Evolutionary conservation across 768 basidiomycete genomes (phyloP), one percentile per base, ranked within the genome.

Genomic region (Psilocybe cyanescens): DNA sequence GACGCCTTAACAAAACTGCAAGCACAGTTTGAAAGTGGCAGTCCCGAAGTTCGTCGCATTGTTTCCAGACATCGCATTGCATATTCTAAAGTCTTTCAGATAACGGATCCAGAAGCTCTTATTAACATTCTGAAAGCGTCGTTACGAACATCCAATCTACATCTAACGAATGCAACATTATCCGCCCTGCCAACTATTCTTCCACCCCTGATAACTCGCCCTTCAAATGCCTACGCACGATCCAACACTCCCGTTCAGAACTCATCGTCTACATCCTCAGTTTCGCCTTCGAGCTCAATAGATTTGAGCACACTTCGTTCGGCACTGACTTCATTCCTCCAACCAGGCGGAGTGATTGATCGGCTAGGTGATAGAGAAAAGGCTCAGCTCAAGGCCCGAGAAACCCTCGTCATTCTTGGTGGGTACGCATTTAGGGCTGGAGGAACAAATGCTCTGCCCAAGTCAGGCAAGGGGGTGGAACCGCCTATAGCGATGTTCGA

Each of bases 341-440:
- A 92, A 29, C 68, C 88, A 1, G 91, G 91, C 45, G 92, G 91
- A 44, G 79, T 94, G 19, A 79, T 95, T 59, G 94, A 96, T 69
- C 86, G 92, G 51, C 82, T 96, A 14, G 93, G 92, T 29, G 94
- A 96, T 71, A 89, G 88, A 66, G 91, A 92, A 72, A 83, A 81
- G 63, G 79, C 87, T 9, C 84, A 93, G 64, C 78, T 86, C 30
- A 89, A 88, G 65, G 94, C 94, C 29, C 84, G 89, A 49, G 89
- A 94, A 71, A 81, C 85, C 19, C 74, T 96, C n/a, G 86, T 90
- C 49, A 78, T 86, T 56, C 82, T 94, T 17, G 93, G 89, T 58
- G 88, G 87, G 35, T 81, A 87, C 53, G 88, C 90, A 9, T 88
- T 90, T 76, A 83, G 86, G 24, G 78, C 81, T 14, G 84, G 86